Percentiles rank a stretch among this genome's conserved stretches.
These are phyloP conservation scores for Naganishia liquefaciens DNA, from an alignment of 1,284 basidiomycete genomes.

Conservation along the genomic window DNA sequence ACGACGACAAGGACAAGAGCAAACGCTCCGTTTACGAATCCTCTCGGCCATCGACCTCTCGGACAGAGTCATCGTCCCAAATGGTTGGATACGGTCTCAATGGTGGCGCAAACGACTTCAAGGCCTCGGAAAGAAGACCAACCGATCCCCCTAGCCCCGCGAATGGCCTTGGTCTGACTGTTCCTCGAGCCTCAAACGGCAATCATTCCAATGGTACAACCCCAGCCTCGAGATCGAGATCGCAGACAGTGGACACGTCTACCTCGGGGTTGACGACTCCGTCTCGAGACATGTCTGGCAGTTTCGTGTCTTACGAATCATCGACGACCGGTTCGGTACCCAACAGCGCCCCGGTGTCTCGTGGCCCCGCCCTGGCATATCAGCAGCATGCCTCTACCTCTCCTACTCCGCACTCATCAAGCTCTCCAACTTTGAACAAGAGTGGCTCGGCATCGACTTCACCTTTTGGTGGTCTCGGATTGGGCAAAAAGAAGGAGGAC, in stretches of 20 bases:
- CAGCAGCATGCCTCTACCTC: constrained; percentile 15
- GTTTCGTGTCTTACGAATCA: constrained; percentile 17
- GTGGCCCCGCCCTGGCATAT: constrained; percentile 16
- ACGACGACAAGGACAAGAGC: constrained; percentile 13
- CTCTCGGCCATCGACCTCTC: constrained; percentile 9
- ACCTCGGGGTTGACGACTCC: neutral
- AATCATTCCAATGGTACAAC: constrained; percentile 4
- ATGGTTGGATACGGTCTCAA: neutral
- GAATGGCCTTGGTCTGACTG: constrained; percentile 13
- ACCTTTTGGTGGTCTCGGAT: constrained; percentile 15
- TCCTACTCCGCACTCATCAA: neutral
- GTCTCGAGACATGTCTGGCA: constrained; percentile 8
- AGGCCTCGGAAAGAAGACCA: constrained; percentile 7
- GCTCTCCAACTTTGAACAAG: constrained; percentile 10
- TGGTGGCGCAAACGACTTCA: neutral
- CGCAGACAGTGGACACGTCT: constrained; percentile 18
- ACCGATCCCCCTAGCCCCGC: neutral
- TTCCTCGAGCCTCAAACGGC: constrained; percentile 7
- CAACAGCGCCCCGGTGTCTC: neutral
- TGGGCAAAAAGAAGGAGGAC: constrained; percentile 27
- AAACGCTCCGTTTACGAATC: constrained; percentile 11
- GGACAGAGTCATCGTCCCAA: constrained; percentile 6
- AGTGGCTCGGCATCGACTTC: constrained; percentile 25
- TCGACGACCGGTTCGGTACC: neutral
- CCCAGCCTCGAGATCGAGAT: constrained; percentile 5